Base-by-base conservation (phyloP, 345 rosid genomes). In the Corchorus capsularis region DNA sequence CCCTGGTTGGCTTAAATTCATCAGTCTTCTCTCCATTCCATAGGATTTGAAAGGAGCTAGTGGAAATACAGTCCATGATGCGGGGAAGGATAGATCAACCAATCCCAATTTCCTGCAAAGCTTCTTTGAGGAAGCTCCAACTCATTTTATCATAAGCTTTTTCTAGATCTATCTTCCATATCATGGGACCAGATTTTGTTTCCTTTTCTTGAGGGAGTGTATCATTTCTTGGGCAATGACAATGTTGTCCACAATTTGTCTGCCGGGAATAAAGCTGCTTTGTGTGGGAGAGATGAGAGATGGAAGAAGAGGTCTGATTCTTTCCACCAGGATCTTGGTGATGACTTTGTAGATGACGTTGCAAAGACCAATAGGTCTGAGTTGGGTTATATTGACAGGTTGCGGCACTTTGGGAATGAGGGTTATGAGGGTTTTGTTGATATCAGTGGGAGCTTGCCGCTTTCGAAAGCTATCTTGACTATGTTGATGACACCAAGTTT, bases 401-500 rank as follows among this genome's bases (percentile, higher is more conserved):
- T 27, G 27, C 1, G 27, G 27, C 1, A 27, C 4, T 12, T 50
- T 50, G 0, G 3, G 17, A 2, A 50, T 50, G 54, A 14, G 4
- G 0, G 16, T 50, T 1, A 50, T 50, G 2, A 50, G 13, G 16
- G 54, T 50, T 12, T 14, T 50, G 0, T 50, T 50, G 4, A 50
- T 0, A 0, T 3, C 0, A 1, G 0, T 1, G 54, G 50, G 1
- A 50, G 1, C 16, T 50, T 3, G 0, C 4, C 0, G 0, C 0
- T 1, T 4, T 1, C 13, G 16, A 12, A 50, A 1, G 16, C 54
- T 1, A 1, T 0, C 0, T 12, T 12, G 0, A 50, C 54, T 16
- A 50, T 50, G 0, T 50, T 2, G 5, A 0, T 3, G 17, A 50
- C 16, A 0, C 2, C 17, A 0, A 1, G 0, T 0, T 5, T 14